Base-by-base conservation (phyloP, 2,329 filamentous ascomycete genomes). In the Fusarium sp. region DNA sequence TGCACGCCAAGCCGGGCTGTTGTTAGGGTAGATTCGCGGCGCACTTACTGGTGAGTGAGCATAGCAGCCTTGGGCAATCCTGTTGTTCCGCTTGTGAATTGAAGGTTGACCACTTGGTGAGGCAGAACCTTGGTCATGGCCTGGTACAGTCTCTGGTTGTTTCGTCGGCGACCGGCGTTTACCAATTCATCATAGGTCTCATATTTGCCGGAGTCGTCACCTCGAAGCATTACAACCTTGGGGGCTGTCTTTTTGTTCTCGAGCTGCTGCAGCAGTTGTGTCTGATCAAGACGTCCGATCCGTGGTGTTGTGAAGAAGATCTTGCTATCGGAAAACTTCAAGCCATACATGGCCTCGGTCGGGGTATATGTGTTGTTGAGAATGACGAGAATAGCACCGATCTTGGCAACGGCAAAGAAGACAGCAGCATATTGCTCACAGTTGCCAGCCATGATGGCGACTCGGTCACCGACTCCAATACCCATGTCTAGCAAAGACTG, bases 331-430 rank as follows among this genome's bases (percentile, higher is more conserved):
- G 91, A 89, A 74, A 94, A 92, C 56, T 86, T 85, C 28, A 94
- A 78, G 11, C 90, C 92, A 77, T 92, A 91, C 76, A 89, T 85
- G 47, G 91, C 89, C 79, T 94, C 92, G 2, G 86, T 87, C 3
- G 89, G 85, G 2, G 92, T 94, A 76, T 94, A 94, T 0, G 92
- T 94, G 80, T 94, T 94, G 81, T 94, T 94, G 69, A 94, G 82
- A 44, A 94, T 93, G 28, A 94, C 92, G 53, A 94, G 82, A 45
- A 91, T 89, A 46, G 87, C 89, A 11, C 90, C 90, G 19, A 92
- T 85, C 46, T 88, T 84, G 40, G 89, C 88, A 13, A 89, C 90
- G 5, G 90, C 91, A 70, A 94, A 93, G 82, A 93, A 92, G 17
- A 93, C 85, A 4, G 91, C 85, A 31, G 92, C 80, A 89, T 95